Percentiles rank a stretch among this genome's conserved stretches.
These are phyloP conservation scores for Knoxia roxburghii DNA, from an alignment of 257 asterid genomes.

Conservation along the genomic window DNA sequence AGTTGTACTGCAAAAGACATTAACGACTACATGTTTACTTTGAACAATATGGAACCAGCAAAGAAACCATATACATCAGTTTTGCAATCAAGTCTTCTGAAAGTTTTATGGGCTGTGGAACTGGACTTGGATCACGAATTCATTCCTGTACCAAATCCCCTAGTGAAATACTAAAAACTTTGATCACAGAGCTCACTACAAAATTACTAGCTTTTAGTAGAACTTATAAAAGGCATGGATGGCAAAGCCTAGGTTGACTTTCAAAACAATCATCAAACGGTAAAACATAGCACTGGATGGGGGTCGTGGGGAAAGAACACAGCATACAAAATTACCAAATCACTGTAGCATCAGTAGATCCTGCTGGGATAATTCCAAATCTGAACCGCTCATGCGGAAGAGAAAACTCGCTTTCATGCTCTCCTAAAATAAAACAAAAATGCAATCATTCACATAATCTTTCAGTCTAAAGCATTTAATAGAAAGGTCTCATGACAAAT, in stretches of 20 bases:
- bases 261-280: neutral
- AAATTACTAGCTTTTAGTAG: neutral
- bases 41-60: conserved; percentile 10
- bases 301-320: conserved; percentile 4
- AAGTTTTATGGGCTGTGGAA: neutral
- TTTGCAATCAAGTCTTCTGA: neutral
- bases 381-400: conserved; percentile 71
- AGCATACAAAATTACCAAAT: conserved; percentile 56
- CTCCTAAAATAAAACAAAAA: conserved; percentile 37
- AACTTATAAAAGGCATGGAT: neutral
- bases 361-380: conserved; percentile 97
- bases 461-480: neutral
- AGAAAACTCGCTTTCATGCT: conserved; percentile 46
- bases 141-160: conserved; percentile 8
- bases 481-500: neutral
- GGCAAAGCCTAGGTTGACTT: neutral
- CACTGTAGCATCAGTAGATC: conserved; percentile 95
- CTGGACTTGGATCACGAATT: neutral
- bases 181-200: neutral
- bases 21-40: conserved; percentile 1
- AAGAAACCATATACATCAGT: neutral
- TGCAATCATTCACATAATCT: neutral
- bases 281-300: no score
- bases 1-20: conserved; percentile 73
- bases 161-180: neutral